These are phyloP conservation scores for Schizonepeta tenuifolia DNA, from an alignment of 257 asterid genomes.

Conservation along the genomic window DNA sequence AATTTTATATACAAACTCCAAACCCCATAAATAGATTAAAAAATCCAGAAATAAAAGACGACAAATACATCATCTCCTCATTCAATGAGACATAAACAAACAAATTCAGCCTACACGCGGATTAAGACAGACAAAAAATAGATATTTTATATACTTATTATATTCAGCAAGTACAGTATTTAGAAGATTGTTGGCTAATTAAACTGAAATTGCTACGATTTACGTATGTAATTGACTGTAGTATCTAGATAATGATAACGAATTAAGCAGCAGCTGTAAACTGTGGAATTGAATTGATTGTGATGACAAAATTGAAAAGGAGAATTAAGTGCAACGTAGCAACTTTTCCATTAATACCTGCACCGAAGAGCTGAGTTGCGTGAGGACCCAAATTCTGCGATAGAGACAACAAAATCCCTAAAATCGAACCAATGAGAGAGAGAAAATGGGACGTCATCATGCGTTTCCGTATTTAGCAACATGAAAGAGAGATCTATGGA, in stretches of 20 bases:
- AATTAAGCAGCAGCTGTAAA: neutral
- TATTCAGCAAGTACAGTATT: neutral
- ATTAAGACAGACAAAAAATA: neutral
- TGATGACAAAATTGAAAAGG: neutral
- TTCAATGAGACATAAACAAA: constrained; percentile 42
- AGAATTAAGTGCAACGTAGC: constrained; percentile 7
- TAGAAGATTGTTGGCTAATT: neutral
- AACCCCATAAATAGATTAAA: neutral
- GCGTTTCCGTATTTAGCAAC: constrained; percentile 2
- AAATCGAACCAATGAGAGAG: neutral
- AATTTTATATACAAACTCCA: constrained; percentile 35
- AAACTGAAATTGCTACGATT: too few species aligned
- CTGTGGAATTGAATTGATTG: neutral
- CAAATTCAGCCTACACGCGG: constrained; percentile 32
- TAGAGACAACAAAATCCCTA: constrained; percentile 2
- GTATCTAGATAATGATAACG: too few species aligned
- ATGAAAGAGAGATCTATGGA: neutral
- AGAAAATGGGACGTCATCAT: neutral
- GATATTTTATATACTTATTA: too few species aligned
- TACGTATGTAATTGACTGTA: too few species aligned
- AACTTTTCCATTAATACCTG: neutral
- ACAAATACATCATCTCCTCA: constrained; percentile 23
- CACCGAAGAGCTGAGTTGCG: neutral
- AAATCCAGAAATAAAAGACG: constrained; percentile 44
- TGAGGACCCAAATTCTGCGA: neutral